Evolutionary conservation across 768 basidiomycete species (phyloP).

Genomic region (Leccinum sublutescens): DNA sequence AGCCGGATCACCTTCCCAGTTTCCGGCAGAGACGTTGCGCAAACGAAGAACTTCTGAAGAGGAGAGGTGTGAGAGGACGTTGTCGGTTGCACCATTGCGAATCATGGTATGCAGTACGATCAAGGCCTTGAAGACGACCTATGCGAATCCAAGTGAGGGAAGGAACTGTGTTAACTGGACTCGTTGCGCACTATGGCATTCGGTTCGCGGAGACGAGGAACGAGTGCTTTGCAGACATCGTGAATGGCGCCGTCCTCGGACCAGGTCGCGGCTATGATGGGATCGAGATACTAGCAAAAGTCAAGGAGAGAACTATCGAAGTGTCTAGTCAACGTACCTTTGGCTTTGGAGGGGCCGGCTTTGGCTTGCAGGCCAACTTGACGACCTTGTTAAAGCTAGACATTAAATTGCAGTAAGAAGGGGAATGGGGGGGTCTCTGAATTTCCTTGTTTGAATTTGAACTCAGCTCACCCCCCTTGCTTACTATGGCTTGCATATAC

Average conservation of each 20-base stretch:
- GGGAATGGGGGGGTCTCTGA: neutral
- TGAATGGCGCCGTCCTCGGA: conserved; percentile 90
- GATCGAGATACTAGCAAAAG: conserved; percentile 79
- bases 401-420: conserved; percentile 36
- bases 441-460: conserved; percentile 19
- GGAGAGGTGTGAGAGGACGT: conserved; percentile 81
- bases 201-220: conserved; percentile 83
- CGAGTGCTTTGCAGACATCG: conserved; percentile 89
- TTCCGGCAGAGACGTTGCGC: conserved; percentile 74
- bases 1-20: conserved; percentile 74
- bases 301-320: neutral
- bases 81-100: conserved; percentile 93
- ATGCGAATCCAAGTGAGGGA: conserved; percentile 5
- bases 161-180: neutral
- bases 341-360: conserved; percentile 91
- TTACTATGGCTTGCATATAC: neutral
- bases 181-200: conserved; percentile 75
- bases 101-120: conserved; percentile 97
- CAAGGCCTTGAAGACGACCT: conserved; percentile 98
- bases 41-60: conserved; percentile 79
- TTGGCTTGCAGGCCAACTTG: conserved; percentile 96
- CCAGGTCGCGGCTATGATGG: conserved; percentile 96
- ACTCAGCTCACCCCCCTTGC: conserved; percentile 19
- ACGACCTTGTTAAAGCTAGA: conserved; percentile 89
- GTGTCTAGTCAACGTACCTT: conserved; percentile 55